phyloP scores from a whole-genome alignment of 306 rosid species.

The Quercus gilva region DNA sequence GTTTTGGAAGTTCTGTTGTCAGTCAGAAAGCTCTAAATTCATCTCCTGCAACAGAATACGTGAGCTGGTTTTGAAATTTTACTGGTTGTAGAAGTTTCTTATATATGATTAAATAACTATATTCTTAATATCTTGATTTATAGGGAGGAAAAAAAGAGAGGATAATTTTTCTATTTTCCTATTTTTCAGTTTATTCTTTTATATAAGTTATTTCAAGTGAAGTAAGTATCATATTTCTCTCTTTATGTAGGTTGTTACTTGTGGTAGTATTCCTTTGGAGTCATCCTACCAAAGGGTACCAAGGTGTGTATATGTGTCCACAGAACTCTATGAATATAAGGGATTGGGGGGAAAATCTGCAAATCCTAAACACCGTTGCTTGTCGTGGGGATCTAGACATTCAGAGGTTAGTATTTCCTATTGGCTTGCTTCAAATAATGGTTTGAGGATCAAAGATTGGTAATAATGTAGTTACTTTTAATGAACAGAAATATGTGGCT shows the following conservation, averaged over 20 bases:
- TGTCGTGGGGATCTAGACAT: conserved; percentile 79
- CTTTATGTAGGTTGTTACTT: conserved; percentile 85
- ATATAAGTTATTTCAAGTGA: not conserved
- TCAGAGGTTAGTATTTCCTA: conserved; percentile 68
- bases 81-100: not conserved
- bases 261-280: conserved; percentile 98
- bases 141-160: not conserved
- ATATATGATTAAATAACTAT: not conserved
- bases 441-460: not conserved
- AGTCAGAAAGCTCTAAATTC: not conserved
- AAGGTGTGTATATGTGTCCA: conserved; percentile 84
- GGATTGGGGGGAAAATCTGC: conserved; percentile 84
- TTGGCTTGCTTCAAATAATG: conserved; percentile 10
- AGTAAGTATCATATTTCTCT: not conserved
- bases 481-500: conserved; percentile 75
- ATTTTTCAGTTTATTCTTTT: not conserved
- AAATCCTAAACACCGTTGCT: conserved; percentile 66
- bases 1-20: not conserved
- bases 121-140: conserved; percentile 3
- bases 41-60: conserved; percentile 6
- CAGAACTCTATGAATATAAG: conserved; percentile 79
- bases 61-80: conserved; percentile 6
- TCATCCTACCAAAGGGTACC: conserved; percentile 84
- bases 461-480: conserved; percentile 20
- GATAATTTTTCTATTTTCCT: not conserved